Evolutionary conservation across 2,329 filamentous ascomycete species (phyloP).

Genomic region (Fusarium chaquense): DNA sequence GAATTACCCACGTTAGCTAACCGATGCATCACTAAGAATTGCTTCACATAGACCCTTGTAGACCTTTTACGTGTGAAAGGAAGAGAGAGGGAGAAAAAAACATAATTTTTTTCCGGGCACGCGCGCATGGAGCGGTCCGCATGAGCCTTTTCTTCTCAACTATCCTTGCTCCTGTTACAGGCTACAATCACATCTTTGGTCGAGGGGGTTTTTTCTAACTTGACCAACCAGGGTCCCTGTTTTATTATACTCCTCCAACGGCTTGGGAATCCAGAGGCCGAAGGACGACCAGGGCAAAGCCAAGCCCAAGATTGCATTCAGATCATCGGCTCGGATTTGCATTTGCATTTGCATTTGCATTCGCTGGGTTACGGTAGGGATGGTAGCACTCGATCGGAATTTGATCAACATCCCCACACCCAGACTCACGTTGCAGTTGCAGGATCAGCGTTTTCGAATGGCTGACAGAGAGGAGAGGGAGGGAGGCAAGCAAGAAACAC

Average conservation of each 20-base stretch:
- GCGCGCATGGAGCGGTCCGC: constrained; percentile 44
- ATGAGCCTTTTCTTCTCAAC: constrained; percentile 38
- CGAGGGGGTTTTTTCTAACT: constrained; percentile 13
- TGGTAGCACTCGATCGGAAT: constrained; percentile 25
- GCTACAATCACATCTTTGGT: constrained; percentile 42
- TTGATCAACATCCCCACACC: constrained; percentile 31
- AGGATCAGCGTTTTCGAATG: constrained; percentile 1
- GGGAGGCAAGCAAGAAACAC: constrained; percentile 9
- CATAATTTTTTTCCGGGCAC: constrained; percentile 7
- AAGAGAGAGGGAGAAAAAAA: not conserved
- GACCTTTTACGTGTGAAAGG: not conserved
- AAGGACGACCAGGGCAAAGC: not conserved
- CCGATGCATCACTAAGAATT: constrained; percentile 2
- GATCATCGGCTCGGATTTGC: constrained; percentile 38
- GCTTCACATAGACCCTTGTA: constrained; percentile 9
- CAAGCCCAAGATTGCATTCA: constrained; percentile 42
- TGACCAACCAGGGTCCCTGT: constrained; percentile 40
- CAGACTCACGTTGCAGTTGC: constrained; percentile 7
- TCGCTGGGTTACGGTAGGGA: constrained; percentile 21
- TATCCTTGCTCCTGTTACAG: constrained; percentile 41
- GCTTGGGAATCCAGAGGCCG: constrained; percentile 25
- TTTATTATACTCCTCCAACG: constrained; percentile 35
- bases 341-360: not conserved
- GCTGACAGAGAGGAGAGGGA: constrained; percentile 11
- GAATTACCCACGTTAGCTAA: constrained; percentile 2